These are phyloP conservation scores for Pseudogymnoascus sp. DNA, from an alignment of 2,329 filamentous ascomycete genomes.

Conservation along the genomic window DNA sequence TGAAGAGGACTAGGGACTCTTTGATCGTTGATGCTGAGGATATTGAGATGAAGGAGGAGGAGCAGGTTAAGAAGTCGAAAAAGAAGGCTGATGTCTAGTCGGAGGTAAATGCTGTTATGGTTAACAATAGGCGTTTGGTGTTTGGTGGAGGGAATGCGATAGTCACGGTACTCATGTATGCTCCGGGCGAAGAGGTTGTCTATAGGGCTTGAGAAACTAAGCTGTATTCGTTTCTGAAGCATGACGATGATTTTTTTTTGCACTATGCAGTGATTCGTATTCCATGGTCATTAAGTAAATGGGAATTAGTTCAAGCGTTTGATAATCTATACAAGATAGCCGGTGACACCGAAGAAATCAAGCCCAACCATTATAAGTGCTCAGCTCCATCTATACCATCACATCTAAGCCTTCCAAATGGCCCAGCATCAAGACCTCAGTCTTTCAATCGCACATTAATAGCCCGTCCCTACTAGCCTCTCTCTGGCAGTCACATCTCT, in stretches of 20 bases:
- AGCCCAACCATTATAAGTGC: background rate
- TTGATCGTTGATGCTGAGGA: conserved; percentile 43
- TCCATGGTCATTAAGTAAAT: background rate
- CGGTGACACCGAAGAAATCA: background rate
- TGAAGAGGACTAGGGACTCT: conserved; percentile 71
- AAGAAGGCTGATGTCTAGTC: conserved; percentile 8
- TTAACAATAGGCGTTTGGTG: conserved; percentile 9
- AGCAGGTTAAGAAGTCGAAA: conserved; percentile 22
- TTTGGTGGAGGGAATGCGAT: conserved; percentile 9
- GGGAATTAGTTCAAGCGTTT: background rate
- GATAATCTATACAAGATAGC: background rate
- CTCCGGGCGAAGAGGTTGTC: conserved; percentile 5
- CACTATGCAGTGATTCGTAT: background rate
- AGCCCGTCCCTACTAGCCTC: background rate
- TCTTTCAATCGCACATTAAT: background rate
- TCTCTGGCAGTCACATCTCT: background rate
- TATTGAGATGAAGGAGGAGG: conserved; percentile 31
- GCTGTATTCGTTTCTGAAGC: conserved; percentile 7
- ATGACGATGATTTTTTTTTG: background rate
- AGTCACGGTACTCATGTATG: conserved; percentile 6
- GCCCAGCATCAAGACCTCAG: background rate
- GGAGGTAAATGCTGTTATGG: background rate
- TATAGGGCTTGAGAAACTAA: conserved; percentile 7
- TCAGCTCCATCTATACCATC: background rate
- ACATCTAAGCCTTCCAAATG: background rate